Conservation (phyloP, 345 rosid species). For the Pistacia integerrima region DNA sequence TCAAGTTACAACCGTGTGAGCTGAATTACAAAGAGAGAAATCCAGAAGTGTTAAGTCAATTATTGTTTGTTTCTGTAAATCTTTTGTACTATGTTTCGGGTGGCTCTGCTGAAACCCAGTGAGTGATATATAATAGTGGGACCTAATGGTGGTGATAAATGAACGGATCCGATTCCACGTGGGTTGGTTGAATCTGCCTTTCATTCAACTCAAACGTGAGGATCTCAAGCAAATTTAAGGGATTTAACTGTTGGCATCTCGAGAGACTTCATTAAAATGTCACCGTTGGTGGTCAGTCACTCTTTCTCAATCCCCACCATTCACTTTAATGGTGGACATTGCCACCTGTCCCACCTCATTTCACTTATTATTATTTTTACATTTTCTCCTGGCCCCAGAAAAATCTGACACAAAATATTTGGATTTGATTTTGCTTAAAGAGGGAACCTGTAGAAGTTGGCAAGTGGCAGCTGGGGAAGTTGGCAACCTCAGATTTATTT, state of each 20-base stretch:
- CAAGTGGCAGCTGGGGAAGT: neutral
- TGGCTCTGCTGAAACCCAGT: neutral
- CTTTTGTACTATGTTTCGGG: neutral
- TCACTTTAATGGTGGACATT: neutral
- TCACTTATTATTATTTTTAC: neutral
- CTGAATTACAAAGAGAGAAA: neutral
- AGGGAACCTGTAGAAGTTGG: neutral
- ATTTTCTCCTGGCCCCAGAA: neutral
- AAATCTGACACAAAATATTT: neutral
- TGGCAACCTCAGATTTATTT: too few relatives aligned
- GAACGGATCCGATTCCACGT: conserved; percentile 35
- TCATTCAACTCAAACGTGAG: conserved; percentile 6
- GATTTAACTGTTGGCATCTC: neutral
- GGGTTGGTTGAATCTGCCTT: conserved; percentile 12
- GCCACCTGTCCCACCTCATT: conserved; percentile 9
- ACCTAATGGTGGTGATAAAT: conserved; percentile 1
- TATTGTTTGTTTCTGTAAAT: neutral
- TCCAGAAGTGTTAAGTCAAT: neutral
- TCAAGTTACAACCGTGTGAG: neutral
- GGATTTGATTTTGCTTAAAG: too few relatives aligned
- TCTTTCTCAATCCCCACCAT: conserved; percentile 2
- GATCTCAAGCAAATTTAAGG: neutral
- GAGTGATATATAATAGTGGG: neutral
- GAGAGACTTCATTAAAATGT: neutral
- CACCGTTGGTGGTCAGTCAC: neutral